These are phyloP conservation scores for Neoscytalidium dimidiatum DNA, from an alignment of 2,329 filamentous ascomycete species.

Conservation along the genomic window DNA sequence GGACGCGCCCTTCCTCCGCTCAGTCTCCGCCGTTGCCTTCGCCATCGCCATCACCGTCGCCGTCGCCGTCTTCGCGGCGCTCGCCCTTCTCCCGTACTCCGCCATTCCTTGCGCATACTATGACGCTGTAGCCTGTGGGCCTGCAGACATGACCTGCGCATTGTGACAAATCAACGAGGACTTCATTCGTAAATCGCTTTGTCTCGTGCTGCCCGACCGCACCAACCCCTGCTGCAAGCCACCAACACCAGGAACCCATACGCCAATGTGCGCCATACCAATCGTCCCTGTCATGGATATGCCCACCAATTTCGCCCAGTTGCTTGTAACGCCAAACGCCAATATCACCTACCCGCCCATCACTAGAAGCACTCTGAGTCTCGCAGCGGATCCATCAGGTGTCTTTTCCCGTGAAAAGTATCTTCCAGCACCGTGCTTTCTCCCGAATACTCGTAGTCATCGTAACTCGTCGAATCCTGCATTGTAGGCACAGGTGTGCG, in stretches of 20 bases:
- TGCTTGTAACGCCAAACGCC: conserved; percentile 2
- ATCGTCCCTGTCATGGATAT: not conserved
- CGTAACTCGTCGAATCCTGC: conserved; percentile 22
- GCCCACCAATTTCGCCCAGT: not conserved
- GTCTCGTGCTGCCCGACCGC: conserved; percentile 4
- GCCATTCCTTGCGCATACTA: not conserved
- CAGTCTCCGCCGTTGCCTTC: not conserved
- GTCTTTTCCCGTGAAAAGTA: conserved; percentile 16
- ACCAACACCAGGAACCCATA: conserved; percentile 9
- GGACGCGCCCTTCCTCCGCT: not conserved
- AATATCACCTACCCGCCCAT: not conserved
- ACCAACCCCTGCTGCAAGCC: conserved; percentile 10
- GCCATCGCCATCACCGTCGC: not conserved
- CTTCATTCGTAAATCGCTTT: not conserved
- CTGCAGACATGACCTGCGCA: not conserved
- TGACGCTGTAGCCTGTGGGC: not conserved
- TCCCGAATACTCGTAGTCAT: conserved; percentile 29
- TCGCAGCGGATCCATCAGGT: conserved; percentile 19
- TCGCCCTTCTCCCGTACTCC: not conserved
- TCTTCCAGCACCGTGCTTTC: conserved; percentile 22
- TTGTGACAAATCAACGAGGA: not conserved
- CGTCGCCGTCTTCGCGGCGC: not conserved
- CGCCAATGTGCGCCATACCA: not conserved
- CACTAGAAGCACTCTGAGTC: conserved; percentile 19
- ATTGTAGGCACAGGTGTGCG: conserved; percentile 43